Base-by-base conservation (phyloP, 768 basidiomycete genomes). In the Leccinum disarticulatum region DNA sequence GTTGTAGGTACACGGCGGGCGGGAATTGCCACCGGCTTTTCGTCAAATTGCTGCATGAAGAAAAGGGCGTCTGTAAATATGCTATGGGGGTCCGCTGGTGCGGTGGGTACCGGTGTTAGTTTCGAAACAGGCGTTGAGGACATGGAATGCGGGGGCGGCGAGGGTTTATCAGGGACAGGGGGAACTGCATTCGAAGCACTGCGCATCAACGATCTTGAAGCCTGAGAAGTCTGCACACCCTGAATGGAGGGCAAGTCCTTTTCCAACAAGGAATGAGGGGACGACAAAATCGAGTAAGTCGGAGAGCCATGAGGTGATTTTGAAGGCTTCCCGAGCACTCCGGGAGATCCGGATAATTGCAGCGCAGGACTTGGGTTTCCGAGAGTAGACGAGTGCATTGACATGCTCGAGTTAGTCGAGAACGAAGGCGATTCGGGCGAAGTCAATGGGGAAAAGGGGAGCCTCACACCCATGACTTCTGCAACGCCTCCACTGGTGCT, bases 1-100 rank as follows among this genome's bases (percentile, higher is more conserved):
- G 79, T 79, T 22, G 81, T 77, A 43, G 79, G 80, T 8, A 79
- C 69, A n/a, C 79, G 79, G 47, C 72, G 74, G 9, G 66, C 66
- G 15, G 68, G 70, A 35, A 59, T 57, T 5, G 9, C 59, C 43
- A 11, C 43, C 66, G 61, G 54, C 47, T 60, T 74, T 66, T 68
- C 73, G 59, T 80, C 79, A 53, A 81, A 71, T 62, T 88, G 81
- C 60, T 84, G 83, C 83, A 90, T 86, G 68, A 85, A 88, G 73
- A 82, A 89, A 47, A 90, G 70, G 13, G 87, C 84, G 67, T 88
- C 87, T 56, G 77, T 74, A 52, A 77, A 75, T 28, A 87, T 66
- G 48, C 75, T 74, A 51, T 77, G 68, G n/a, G 74, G 61, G 22
- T 70, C 72, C 35, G 61, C 49, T 22, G 46, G 57, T 1, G 48